Evolutionary conservation across 1,284 basidiomycete genomes (phyloP), one percentile per base, ranked within the genome.

Genomic region (Bjerkandera adusta): DNA sequence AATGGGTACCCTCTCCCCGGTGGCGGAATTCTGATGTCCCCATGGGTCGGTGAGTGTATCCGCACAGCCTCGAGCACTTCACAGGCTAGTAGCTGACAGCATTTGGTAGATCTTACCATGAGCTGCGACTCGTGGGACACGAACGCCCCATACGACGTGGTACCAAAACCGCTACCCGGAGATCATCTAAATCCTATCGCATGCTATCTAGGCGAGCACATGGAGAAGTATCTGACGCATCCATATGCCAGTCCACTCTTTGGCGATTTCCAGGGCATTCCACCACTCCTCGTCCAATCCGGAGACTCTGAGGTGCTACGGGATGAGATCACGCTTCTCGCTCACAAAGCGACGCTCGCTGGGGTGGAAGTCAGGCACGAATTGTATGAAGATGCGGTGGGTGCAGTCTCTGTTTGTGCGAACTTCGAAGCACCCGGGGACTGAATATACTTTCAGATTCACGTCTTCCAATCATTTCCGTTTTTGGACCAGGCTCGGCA

Each of bases 121-220:
- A 96, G 92, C 52, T 98, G 95, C 65, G 92, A 96, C 53, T 95
- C 92, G 27, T 98, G 96, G 96, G 93, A 97, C 43, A 90, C 89
- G 45, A 97, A 97, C 64, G 83, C 89, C 13, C 73, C 73, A 15
- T 90, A 76, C 60, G 91, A 93, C 63, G 83, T 94, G 27, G 82
- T 94, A 0, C 89, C 91, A 1, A 75, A 77, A 43, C 80, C 90
- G 41, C 61, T 77, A 37, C 79, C 82, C 32, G 87, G 84, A 44
- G 91, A 93, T 57, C 93, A 95, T 60, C 78, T 98, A 61, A 92
- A 99, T 63, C 96, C 97, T 0, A 88, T 99, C 40, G 81, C 81
- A 15, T 88, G 95, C 54, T 97, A 97, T 61, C 83, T 99, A 3
- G 96, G 96, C 10, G 87, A 90, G 30, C 76, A 85, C 29, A 84